Evolutionary conservation across 2,329 filamentous ascomycete species (phyloP).

Genomic region (Ascochyta rabiei): DNA sequence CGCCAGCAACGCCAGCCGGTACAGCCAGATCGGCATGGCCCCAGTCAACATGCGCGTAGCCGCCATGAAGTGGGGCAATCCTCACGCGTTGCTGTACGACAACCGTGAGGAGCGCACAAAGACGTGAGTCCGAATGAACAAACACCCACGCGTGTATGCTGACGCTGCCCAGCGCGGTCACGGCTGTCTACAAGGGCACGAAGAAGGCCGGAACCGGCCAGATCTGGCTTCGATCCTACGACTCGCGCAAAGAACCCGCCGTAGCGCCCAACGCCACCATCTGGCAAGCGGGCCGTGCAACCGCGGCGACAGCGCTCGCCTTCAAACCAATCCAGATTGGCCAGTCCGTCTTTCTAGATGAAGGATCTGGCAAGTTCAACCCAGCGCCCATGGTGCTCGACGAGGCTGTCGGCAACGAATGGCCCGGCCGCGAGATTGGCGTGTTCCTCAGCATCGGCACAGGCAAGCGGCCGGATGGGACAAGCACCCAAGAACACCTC

Average conservation of each 20-base stretch:
- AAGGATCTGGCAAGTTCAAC: slow-evolving; percentile 90
- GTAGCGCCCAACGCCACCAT: slow-evolving; percentile 94
- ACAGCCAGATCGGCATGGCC: slow-evolving; percentile 77
- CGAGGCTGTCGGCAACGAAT: slow-evolving; percentile 90
- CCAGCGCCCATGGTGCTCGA: slow-evolving; percentile 84
- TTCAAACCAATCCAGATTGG: slow-evolving; percentile 97
- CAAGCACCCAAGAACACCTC: slow-evolving; percentile 70
- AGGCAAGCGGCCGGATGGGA: slow-evolving; percentile 78
- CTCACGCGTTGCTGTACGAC: slow-evolving; percentile 88
- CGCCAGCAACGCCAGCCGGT: slow-evolving; percentile 78
- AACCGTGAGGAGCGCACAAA: slow-evolving; percentile 84
- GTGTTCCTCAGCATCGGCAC: slow-evolving; percentile 96
- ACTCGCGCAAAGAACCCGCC: slow-evolving; percentile 87
- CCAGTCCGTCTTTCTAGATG: slow-evolving; percentile 91
- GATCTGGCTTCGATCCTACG: slow-evolving; percentile 86
- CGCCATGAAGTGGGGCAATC: slow-evolving; percentile 72
- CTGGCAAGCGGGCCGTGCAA: slow-evolving; percentile 97
- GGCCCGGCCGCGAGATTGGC: slow-evolving; percentile 90
- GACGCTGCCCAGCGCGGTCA: slow-evolving; percentile 71
- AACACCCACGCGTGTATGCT: slow-evolving; percentile 9
- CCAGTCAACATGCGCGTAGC: slow-evolving; percentile 57
- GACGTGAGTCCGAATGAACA: slow-evolving; percentile 67
- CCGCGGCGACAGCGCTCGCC: slow-evolving; percentile 84
- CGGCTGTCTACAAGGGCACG: slow-evolving; percentile 87
- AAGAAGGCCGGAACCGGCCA: slow-evolving; percentile 66